These are phyloP conservation scores for Pythium scleroteichum DNA, from an alignment of 352 stramenopile genomes.

Conservation along the genomic window DNA sequence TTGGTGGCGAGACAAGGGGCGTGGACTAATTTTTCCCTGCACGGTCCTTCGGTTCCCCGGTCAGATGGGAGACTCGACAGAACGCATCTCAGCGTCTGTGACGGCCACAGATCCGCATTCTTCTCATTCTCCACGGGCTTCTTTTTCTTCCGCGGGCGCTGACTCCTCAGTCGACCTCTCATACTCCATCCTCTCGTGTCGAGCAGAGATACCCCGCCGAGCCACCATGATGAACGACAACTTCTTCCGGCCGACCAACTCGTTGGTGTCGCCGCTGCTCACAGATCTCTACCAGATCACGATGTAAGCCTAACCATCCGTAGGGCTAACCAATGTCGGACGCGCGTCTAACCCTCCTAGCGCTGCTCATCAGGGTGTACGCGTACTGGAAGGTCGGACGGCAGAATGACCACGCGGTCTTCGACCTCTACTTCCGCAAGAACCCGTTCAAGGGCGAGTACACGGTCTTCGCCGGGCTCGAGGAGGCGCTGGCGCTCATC, in stretches of 20 bases:
- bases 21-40: slow-evolving; percentile 26
- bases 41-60: slow-evolving; percentile 6
- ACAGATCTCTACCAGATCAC: slow-evolving; percentile 99
- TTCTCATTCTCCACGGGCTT: background rate
- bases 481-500: slow-evolving; percentile 91
- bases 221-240: slow-evolving; percentile 44
- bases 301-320: slow-evolving; percentile 50
- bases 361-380: slow-evolving; percentile 93
- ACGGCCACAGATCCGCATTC: slow-evolving; percentile 19
- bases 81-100: slow-evolving; percentile 18
- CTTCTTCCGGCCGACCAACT: slow-evolving; percentile 87
- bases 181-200: slow-evolving; percentile 11
- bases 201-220: slow-evolving; percentile 7
- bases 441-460: slow-evolving; percentile 98
- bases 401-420: slow-evolving; percentile 92
- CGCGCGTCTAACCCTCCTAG: background rate
- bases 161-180: background rate
- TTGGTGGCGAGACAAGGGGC: slow-evolving; percentile 22
- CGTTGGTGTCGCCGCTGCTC: slow-evolving; percentile 94
- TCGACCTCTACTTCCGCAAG: slow-evolving; percentile 99
- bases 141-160: background rate
- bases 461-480: slow-evolving; percentile 93
- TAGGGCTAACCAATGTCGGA: slow-evolving; percentile 11
- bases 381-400: slow-evolving; percentile 97
- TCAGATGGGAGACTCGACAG: slow-evolving; percentile 23